Evolutionary conservation across 2,329 filamentous ascomycete species (phyloP), one percentile per base, ranked within the genome.

Genomic region (Botrytis squamosa): DNA sequence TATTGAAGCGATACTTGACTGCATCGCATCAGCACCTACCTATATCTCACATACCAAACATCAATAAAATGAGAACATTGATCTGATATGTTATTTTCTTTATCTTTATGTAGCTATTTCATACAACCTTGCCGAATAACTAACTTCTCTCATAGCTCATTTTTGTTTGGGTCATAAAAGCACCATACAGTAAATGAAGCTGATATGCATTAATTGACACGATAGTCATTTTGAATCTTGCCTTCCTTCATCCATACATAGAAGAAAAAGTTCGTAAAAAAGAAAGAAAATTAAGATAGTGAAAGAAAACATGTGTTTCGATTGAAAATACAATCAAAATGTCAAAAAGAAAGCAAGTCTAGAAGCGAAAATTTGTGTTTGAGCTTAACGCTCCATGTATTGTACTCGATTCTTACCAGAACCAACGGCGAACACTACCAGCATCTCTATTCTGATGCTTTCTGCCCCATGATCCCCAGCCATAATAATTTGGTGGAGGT

Each of bases 341-440:
- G 57, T 69, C 71, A 69, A 75, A 70, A 75, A 74, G 69, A 74
- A 62, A 74, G 73, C 75, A 76, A 75, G 70, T 75, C 69, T 75
- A 77, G 75, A 77, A 78, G 74, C 72, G 70, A 76, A 73, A 71
- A 70, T 72, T 72, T 76, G 64, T 66, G 44, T 25, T 66, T 72
- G 71, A 73, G 72, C 59, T 62, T 10, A 65, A 29, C 69, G 62
- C 68, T 73, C 71, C 6, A 55, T 49, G 49, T 46, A 57, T 44
- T 42, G 49, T 40, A 72, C 65, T 49, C 49, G 25, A 60, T 60
- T 49, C 55, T 75, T 52, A 65, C 73, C 67, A 75, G 59, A 73
- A 76, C 60, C 42, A 57, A 74, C 52, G 64, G 20, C 55, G 71
- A 46, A 60, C 66, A n/a, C 60, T 67, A 10, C 20, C 63, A 25